Evolutionary conservation across 345 rosid species (phyloP).

Genomic region (Xanthoceras sorbifolium): DNA sequence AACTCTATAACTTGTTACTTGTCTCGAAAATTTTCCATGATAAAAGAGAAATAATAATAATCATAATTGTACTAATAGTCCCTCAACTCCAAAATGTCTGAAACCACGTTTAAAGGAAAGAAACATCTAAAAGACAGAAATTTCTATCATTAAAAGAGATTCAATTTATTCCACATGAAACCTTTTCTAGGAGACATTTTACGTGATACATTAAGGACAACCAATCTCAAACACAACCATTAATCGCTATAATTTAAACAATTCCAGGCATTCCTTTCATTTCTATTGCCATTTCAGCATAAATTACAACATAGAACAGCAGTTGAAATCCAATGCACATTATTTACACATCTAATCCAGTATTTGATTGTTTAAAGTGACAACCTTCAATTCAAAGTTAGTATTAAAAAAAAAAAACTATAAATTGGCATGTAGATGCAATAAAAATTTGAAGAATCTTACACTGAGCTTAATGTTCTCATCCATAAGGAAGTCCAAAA

Average conservation of each 20-base stretch:
- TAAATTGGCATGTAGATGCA: neutral
- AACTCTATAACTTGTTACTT: neutral
- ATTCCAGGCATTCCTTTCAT: neutral
- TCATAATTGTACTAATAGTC: neutral
- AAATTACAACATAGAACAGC: neutral
- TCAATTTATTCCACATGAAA: neutral
- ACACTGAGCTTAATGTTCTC: slow-evolving; percentile 82
- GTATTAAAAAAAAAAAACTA: neutral
- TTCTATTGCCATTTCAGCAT: neutral
- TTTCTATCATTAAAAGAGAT: neutral
- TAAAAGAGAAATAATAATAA: neutral
- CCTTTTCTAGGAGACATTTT: neutral
- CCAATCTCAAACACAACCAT: neutral
- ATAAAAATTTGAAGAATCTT: slow-evolving; percentile 4
- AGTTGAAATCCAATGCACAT: neutral
- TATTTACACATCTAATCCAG: neutral
- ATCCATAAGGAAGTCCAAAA: slow-evolving; percentile 89
- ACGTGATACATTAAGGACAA: neutral
- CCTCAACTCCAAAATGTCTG: neutral
- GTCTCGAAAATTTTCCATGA: neutral
- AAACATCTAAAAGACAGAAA: neutral
- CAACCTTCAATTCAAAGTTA: neutral
- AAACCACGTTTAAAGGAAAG: neutral
- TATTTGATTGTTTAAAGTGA: neutral
- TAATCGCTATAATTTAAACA: neutral